These are phyloP conservation scores for Aspergillus arachidicola DNA, from an alignment of 2,329 filamentous ascomycete genomes.

Conservation along the genomic window DNA sequence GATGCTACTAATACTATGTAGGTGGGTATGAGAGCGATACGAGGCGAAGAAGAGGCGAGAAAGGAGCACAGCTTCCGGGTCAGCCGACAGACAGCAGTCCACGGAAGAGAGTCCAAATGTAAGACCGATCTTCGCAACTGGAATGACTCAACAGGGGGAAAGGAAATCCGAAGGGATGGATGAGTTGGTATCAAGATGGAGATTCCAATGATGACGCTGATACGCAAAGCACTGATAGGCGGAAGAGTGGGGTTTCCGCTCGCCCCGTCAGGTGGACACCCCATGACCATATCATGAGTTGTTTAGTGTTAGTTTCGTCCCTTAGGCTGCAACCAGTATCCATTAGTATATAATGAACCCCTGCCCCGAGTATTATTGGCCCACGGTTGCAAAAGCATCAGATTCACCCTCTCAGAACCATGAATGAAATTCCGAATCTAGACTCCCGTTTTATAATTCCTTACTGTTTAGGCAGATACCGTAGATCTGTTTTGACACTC, in stretches of 20 bases:
- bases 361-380: neutral
- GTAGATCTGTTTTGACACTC: neutral
- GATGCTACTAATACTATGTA: neutral
- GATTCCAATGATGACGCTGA: constrained; percentile 18
- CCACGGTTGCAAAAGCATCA: neutral
- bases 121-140: neutral
- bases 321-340: neutral
- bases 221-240: constrained; percentile 19
- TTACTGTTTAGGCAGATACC: neutral
- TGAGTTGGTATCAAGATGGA: neutral
- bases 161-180: neutral
- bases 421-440: neutral
- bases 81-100: neutral
- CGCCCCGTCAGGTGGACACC: constrained; percentile 22
- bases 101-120: neutral
- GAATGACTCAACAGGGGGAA: neutral
- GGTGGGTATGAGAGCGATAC: neutral
- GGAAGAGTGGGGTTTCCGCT: constrained; percentile 20
- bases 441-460: neutral
- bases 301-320: neutral
- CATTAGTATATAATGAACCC: neutral
- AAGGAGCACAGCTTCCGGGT: neutral
- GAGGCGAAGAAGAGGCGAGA: neutral
- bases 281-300: constrained; percentile 5
- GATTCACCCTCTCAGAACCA: neutral